Base-by-base conservation (phyloP, 1,139 yeast genomes). In the Debaryomyces singareniensis region DNA sequence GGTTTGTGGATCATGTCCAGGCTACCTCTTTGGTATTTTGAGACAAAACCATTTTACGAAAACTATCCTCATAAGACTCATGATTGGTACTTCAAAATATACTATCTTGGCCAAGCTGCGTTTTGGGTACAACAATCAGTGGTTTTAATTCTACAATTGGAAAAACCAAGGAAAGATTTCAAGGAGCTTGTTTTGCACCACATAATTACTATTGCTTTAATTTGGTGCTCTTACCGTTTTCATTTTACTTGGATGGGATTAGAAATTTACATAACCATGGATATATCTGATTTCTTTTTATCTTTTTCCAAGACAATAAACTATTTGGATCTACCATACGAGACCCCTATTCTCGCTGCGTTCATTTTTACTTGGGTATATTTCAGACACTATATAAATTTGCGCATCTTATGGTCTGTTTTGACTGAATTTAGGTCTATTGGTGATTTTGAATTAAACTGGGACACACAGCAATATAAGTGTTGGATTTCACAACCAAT, bases 111-210 rank as follows among this genome's bases (percentile, higher is more conserved):
- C 24, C 98, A 91, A 61, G 96, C 97, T 5, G 84, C 96, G 2
- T 91, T 86, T 57, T 91, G 99, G 99, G 78, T 87, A 12, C 99
- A 91, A 61, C 98, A 91, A 58, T 80, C 93, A 1, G 76, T 84
- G 25, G 81, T 91, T 16, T 66, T 91, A 38, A 60, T 78, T 33
- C 66, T 93, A 42, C 95, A 84, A 55, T 70, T 91, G 39, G 99
- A 91, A 57, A 86, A 86, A 55, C 97, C 96, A 34, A 73, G 99
- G 55, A 87, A 86, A 56, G 99, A 91, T 55, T 89, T 80, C 57
- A 67, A 77, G 45, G 98, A 91, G 58, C 71, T 91, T 39, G 87
- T 89, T 14, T 78, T 87, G 58, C 99, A 91, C 55, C 99, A 91
- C 55, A 73, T 91, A 39, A 78, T 91, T 36, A 93, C 99, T 21